Percentiles rank a stretch among this genome's conserved stretches.
Evolutionary conservation across 768 basidiomycete species (phyloP).

Genomic region (Termitomyces heimii): DNA sequence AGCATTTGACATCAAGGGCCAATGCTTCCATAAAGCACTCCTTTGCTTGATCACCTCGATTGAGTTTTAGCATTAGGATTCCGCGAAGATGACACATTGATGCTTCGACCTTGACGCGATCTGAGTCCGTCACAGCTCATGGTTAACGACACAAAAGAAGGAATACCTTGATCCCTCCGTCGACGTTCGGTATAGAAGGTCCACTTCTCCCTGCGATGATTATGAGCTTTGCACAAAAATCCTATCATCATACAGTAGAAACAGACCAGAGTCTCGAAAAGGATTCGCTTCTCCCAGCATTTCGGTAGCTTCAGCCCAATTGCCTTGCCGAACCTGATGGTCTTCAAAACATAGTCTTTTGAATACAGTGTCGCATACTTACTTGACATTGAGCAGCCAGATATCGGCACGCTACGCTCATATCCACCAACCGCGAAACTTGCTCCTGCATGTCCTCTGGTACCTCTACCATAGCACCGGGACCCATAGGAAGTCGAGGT

Average conservation of each 20-base stretch:
- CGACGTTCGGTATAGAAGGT: slow-evolving; percentile 69
- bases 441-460: slow-evolving; percentile 58
- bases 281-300: slow-evolving; percentile 93
- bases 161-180: slow-evolving; percentile 89
- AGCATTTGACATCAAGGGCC: slow-evolving; percentile 92
- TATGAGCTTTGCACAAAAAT: not conserved
- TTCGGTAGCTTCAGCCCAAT: slow-evolving; percentile 88
- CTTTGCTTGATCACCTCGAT: slow-evolving; percentile 87
- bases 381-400: slow-evolving; percentile 95
- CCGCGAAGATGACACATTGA: slow-evolving; percentile 60
- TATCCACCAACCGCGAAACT: slow-evolving; percentile 80
- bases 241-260: not conserved
- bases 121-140: not conserved
- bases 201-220: slow-evolving; percentile 49
- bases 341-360: slow-evolving; percentile 8
- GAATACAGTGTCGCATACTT: slow-evolving; percentile 11
- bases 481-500: slow-evolving; percentile 64
- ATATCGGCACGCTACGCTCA: slow-evolving; percentile 94
- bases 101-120: slow-evolving; percentile 71
- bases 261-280: slow-evolving; percentile 62
- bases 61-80: slow-evolving; percentile 89
- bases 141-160: slow-evolving; percentile 6
- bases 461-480: slow-evolving; percentile 65
- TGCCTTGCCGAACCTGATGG: slow-evolving; percentile 71
- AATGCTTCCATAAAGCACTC: slow-evolving; percentile 95